These are phyloP conservation scores for Ascochyta rabiei DNA, from an alignment of 2,329 filamentous ascomycete genomes.

Conservation along the genomic window DNA sequence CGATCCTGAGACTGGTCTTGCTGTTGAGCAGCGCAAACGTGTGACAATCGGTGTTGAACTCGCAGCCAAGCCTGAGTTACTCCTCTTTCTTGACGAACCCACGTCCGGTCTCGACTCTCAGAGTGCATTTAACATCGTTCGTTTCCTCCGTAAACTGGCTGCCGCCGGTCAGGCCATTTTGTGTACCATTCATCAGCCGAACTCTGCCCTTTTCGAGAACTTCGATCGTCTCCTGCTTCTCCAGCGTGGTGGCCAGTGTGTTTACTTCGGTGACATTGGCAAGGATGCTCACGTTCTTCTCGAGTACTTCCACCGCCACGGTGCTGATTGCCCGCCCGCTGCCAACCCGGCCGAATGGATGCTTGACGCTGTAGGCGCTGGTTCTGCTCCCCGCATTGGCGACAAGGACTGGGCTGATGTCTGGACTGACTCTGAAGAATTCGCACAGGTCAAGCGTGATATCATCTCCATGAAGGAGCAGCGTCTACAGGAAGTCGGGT, in stretches of 20 bases:
- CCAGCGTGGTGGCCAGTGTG: conserved; percentile 76
- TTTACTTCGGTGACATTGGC: conserved; percentile 87
- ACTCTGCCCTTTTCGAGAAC: conserved; percentile 83
- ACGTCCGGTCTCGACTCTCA: conserved; percentile 76
- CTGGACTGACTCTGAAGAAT: conserved; percentile 75
- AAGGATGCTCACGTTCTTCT: conserved; percentile 74
- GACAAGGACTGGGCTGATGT: conserved; percentile 80
- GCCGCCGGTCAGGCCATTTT: conserved; percentile 85
- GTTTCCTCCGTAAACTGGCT: conserved; percentile 77
- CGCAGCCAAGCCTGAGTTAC: conserved; percentile 70
- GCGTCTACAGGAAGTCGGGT: conserved; percentile 57
- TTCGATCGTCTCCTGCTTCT: conserved; percentile 84
- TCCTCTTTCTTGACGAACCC: conserved; percentile 80
- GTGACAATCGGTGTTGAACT: conserved; percentile 68
- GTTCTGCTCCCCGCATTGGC: conserved; percentile 73
- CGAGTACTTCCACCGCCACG: conserved; percentile 57
- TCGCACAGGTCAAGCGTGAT: conserved; percentile 68
- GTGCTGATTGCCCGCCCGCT: conserved; percentile 63
- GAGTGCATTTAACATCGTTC: conserved; percentile 76
- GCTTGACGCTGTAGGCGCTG: conserved; percentile 83
- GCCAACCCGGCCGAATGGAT: conserved; percentile 75
- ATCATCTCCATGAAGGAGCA: conserved; percentile 71
- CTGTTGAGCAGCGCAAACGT: conserved; percentile 69
- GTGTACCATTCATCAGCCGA: conserved; percentile 91
- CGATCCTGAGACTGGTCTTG: conserved; percentile 63